Evolutionary conservation across 2,329 filamentous ascomycete genomes (phyloP).

Genomic region (Myriangium duriaei): DNA sequence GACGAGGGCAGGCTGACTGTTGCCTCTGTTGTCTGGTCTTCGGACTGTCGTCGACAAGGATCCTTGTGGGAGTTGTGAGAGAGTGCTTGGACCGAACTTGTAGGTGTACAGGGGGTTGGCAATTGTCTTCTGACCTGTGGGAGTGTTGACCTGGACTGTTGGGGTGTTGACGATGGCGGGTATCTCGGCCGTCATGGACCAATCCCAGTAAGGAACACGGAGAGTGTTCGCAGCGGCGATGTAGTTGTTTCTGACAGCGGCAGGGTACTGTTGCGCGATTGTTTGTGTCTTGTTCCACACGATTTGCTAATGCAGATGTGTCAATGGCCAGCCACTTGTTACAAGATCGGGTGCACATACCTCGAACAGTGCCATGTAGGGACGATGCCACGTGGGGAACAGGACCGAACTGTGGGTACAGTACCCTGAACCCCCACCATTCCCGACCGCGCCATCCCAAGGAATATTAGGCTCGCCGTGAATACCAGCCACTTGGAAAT

Average conservation of each 20-base stretch:
- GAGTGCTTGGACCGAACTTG: constrained; percentile 12
- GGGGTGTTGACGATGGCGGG: constrained; percentile 16
- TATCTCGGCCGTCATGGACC: constrained; percentile 16
- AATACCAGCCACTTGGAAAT: constrained; percentile 19
- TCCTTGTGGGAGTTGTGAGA: neutral
- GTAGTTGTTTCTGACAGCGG: neutral
- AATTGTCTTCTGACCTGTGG: constrained; percentile 16
- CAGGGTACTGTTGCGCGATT: neutral
- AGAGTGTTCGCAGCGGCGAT: constrained; percentile 17
- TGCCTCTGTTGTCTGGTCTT: neutral
- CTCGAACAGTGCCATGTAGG: constrained; percentile 23
- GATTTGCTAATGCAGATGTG: neutral
- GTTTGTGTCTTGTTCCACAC: neutral
- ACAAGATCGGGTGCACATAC: too few species aligned
- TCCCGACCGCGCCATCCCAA: constrained; percentile 18
- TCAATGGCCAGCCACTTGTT: too few species aligned
- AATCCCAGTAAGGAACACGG: constrained; percentile 20
- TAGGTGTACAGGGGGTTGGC: constrained; percentile 19
- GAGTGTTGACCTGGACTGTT: constrained; percentile 17
- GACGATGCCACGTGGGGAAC: constrained; percentile 23
- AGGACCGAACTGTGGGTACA: constrained; percentile 24
- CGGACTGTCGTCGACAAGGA: neutral
- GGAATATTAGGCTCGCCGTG: constrained; percentile 21
- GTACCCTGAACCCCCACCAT: constrained; percentile 20
- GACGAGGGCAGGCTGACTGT: neutral